phyloP scores from a whole-genome alignment of 2,329 filamentous ascomycete species.

The Teratosphaeria viscida region DNA sequence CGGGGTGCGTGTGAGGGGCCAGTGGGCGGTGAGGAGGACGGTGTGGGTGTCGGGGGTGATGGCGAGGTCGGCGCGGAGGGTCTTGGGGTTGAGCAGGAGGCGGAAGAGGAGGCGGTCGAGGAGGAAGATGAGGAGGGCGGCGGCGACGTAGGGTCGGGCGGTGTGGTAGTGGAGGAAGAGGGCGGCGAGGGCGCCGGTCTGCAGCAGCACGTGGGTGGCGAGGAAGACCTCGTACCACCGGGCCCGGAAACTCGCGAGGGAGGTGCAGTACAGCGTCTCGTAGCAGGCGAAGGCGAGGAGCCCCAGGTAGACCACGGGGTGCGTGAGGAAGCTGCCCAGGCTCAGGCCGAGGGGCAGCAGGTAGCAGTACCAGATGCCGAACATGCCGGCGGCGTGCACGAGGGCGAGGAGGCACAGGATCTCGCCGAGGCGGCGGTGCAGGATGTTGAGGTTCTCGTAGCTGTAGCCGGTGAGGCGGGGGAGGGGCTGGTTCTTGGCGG shows the following conservation, averaged over 20 bases:
- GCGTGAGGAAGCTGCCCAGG: slow-evolving; percentile 41
- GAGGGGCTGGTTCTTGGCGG: slow-evolving; percentile 57
- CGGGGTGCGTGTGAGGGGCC: slow-evolving; percentile 22
- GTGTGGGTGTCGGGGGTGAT: slow-evolving; percentile 50
- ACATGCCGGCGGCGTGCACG: slow-evolving; percentile 46
- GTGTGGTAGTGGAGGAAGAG: slow-evolving; percentile 50
- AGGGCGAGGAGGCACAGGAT: slow-evolving; percentile 50
- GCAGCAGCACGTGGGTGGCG: slow-evolving; percentile 47
- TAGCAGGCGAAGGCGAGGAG: slow-evolving; percentile 48
- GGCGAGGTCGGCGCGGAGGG: slow-evolving; percentile 39
- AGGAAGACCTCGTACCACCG: slow-evolving; percentile 55
- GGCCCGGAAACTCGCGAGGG: slow-evolving; percentile 48
- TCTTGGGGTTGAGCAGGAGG: slow-evolving; percentile 41
- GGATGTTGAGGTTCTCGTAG: slow-evolving; percentile 56
- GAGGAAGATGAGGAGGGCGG: slow-evolving; percentile 46
- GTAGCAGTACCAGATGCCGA: slow-evolving; percentile 44
- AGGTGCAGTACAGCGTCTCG: slow-evolving; percentile 52
- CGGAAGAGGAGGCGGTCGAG: slow-evolving; percentile 50
- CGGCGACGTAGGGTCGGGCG: slow-evolving; percentile 42
- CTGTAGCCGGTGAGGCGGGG: slow-evolving; percentile 51
- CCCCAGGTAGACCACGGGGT: slow-evolving; percentile 44
- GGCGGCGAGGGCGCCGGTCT: slow-evolving; percentile 44
- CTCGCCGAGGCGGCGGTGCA: slow-evolving; percentile 55
- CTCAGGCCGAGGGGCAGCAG: slow-evolving; percentile 34
- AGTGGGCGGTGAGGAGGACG: slow-evolving; percentile 38